These are phyloP conservation scores for Mycena galopus DNA, from an alignment of 768 basidiomycete species.

Conservation along the genomic window DNA sequence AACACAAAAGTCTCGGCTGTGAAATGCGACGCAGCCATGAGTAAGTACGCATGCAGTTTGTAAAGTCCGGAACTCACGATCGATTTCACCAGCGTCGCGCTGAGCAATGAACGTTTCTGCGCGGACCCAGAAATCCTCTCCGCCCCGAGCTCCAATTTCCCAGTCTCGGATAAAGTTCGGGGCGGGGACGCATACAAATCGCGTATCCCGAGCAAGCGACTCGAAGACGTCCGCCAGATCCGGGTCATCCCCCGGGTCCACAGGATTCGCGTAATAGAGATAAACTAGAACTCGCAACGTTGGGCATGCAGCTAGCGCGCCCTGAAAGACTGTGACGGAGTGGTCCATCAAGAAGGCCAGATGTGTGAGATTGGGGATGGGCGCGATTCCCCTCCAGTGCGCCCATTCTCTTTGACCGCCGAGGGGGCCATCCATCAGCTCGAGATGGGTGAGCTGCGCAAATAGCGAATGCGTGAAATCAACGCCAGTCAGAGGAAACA, in stretches of 20 bases:
- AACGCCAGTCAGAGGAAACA: background rate
- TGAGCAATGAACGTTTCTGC: constrained; percentile 14
- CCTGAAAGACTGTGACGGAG: background rate
- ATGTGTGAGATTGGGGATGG: constrained; percentile 15
- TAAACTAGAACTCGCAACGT: background rate
- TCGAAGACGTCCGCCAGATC: too few relatives aligned
- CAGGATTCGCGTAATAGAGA: background rate
- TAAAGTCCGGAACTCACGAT: background rate
- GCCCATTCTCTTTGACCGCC: too few relatives aligned
- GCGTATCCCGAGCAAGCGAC: background rate
- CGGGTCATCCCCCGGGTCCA: background rate
- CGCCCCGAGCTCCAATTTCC: background rate
- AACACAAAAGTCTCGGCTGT: background rate
- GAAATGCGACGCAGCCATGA: too few relatives aligned
- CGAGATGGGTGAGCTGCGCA: constrained; percentile 7
- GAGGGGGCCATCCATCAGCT: background rate
- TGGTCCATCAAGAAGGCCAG: background rate
- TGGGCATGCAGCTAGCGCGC: background rate
- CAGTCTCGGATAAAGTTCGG: background rate
- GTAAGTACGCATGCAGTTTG: background rate
- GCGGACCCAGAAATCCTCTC: constrained; percentile 16
- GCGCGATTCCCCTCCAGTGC: constrained; percentile 3
- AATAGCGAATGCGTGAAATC: constrained; percentile 16
- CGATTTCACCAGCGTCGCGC: background rate
- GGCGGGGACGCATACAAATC: background rate